Base-by-base conservation (phyloP, 2,329 filamentous ascomycete genomes). In the Fusarium bulbicola region DNA sequence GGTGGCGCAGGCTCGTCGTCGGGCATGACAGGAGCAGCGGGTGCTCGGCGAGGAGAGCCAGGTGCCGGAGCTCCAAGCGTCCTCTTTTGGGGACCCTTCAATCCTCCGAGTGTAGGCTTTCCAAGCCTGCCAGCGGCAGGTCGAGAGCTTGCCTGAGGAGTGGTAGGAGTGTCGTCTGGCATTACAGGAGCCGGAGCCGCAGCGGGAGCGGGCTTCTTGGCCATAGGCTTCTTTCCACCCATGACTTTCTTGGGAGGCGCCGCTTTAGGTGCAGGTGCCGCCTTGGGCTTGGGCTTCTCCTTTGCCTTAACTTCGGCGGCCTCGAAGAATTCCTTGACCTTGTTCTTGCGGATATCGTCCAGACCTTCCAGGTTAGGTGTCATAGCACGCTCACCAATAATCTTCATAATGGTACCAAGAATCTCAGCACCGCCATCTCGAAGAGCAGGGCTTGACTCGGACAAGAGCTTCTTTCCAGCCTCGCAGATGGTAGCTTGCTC, bases 361-460 rank as follows among this genome's bases (percentile, higher is more conserved):
- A 99, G 86, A 7, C 94, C 94, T 72, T 98, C 95, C 21, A 99
- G 85, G 80, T 97, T 93, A 14, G 94, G 92, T 47, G 93, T 94
- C 96, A 99, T 99, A 59, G 93, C 93, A 64, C 96, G 91, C 82
- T 99, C 97, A 46, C 96, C 95, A 85, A 98, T 93, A 62, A 99
- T 98, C 85, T 98, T 99, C 96, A 98, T 98, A 56, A 99, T 83
- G 0, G 95, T 97, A 72, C 97, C 96, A 7, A 99, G 86, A 39
- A 96, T 91, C 81, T 99, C 96, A 20, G 95, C 95, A 81, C 95
- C 96, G 36, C 94, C 95, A 54, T 95, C 92, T 82, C 96, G 91
- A 66, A 97, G 90, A 7, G 89, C 92, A 76, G 97, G 95, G 75
- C 92, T 95, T 0, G 94, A 95, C 80, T 99, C 96, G 0, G 95